phyloP scores from a whole-genome alignment of 257 asterid genomes.

The Nicotiana otophora region DNA sequence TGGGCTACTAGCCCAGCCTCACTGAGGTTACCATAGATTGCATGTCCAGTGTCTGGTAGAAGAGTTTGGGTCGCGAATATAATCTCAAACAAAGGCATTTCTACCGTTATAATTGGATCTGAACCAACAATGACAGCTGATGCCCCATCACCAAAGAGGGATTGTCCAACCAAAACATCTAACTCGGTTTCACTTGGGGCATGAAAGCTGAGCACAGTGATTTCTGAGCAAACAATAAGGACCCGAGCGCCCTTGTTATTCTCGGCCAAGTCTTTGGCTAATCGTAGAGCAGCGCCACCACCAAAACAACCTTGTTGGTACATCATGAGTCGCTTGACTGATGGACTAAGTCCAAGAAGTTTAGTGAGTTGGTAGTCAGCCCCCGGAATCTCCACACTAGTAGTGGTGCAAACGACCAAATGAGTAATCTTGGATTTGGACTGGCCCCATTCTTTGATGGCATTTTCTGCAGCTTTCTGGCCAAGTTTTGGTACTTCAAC shows the following conservation, averaged over 20 bases:
- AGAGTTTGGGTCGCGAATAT: slow-evolving; percentile 12
- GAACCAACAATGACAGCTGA: slow-evolving; percentile 15
- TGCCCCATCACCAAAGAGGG: neutral
- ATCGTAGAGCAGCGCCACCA: neutral
- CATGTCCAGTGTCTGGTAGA: slow-evolving; percentile 6
- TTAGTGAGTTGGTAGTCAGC: slow-evolving; percentile 8
- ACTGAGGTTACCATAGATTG: neutral
- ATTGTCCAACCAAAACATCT: slow-evolving; percentile 16
- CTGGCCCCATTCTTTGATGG: neutral
- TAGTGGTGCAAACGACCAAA: slow-evolving; percentile 15
- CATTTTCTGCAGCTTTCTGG: neutral
- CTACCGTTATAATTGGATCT: neutral
- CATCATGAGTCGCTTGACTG: slow-evolving; percentile 14
- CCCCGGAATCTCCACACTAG: slow-evolving; percentile 19
- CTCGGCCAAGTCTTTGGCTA: neutral
- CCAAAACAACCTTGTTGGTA: slow-evolving; percentile 21
- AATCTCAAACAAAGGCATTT: slow-evolving; percentile 14
- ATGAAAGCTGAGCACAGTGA: neutral
- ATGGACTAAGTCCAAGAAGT: slow-evolving; percentile 3
- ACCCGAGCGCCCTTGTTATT: neutral
- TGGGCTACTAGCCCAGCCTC: slow-evolving; percentile 6
- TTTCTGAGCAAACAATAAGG: slow-evolving; percentile 4
- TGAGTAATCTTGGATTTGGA: neutral
- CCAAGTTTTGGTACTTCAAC: slow-evolving; percentile 14
- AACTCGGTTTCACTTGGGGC: slow-evolving; percentile 6